A percentile compares a stretch with the other conserved stretches of the same genome.
Evolutionary conservation across 306 rosid species (phyloP).

Genomic region (Datisca glomerata): DNA sequence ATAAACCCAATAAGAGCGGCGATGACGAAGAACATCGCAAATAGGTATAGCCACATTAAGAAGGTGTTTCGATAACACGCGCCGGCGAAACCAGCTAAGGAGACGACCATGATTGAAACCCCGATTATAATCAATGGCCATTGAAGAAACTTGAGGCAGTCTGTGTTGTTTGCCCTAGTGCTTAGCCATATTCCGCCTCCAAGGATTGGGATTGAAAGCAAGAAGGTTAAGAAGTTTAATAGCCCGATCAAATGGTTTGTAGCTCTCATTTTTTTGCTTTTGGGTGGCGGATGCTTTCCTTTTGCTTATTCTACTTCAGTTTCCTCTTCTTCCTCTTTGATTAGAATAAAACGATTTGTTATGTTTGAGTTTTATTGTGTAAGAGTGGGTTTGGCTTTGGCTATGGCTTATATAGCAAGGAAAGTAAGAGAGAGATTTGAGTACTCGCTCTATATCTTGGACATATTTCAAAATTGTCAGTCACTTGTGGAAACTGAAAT

Average conservation of each 20-base stretch:
- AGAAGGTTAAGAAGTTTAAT: conserved; percentile 70
- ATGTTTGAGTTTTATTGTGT: no score
- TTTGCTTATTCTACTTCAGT: not conserved
- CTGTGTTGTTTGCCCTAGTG: conserved; percentile 73
- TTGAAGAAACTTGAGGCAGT: conserved; percentile 82
- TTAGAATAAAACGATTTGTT: no score
- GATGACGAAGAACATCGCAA: conserved; percentile 67
- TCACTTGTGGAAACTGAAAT: no score
- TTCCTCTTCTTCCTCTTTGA: not conserved
- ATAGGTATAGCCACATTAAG: conserved; percentile 54
- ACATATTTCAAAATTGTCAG: no score
- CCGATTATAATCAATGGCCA: conserved; percentile 86
- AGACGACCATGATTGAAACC: conserved; percentile 50
- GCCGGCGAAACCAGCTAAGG: conserved; percentile 76
- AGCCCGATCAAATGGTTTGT: conserved; percentile 70
- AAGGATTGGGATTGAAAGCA: conserved; percentile 75
- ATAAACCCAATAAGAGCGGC: conserved; percentile 68
- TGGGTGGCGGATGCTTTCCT: no score
- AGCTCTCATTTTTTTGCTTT: conserved; percentile 27
- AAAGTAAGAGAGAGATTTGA: no score
- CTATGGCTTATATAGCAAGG: no score
- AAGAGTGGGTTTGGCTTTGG: no score
- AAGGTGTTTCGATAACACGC: conserved; percentile 81
- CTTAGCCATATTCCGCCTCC: conserved; percentile 95
- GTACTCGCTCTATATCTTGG: no score